Percentiles rank a stretch among this genome's conserved stretches.
phyloP scores from a whole-genome alignment of 768 basidiomycete genomes.

The Leucocoprinus leucothites region DNA sequence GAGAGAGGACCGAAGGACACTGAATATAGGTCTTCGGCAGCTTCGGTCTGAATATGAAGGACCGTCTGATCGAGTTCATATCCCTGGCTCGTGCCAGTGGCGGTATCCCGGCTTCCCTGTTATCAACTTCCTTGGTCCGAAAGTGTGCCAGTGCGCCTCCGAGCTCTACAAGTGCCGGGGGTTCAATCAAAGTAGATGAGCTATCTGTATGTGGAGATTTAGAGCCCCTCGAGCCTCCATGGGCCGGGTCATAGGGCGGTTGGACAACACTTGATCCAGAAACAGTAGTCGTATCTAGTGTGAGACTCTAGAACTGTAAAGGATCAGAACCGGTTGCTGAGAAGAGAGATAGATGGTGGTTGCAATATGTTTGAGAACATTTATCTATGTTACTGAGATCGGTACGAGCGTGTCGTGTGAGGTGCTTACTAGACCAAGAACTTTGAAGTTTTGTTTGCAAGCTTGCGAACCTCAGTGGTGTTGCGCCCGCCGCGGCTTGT shows the following conservation, averaged over 20 bases:
- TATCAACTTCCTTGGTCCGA: slow-evolving; percentile 25
- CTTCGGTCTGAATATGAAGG: slow-evolving; percentile 73
- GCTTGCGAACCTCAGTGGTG: no score
- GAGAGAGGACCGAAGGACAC: slow-evolving; percentile 48
- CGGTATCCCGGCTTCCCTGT: no score
- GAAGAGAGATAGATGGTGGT: slow-evolving; percentile 65
- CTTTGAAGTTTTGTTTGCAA: no score
- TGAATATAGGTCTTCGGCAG: slow-evolving; percentile 65
- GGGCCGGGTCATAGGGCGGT: slow-evolving; percentile 54
- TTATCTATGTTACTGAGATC: no score
- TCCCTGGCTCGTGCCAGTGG: no score
- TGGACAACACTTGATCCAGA: slow-evolving; percentile 34
- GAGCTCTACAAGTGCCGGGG: slow-evolving; percentile 25
- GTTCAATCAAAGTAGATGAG: slow-evolving; percentile 40
- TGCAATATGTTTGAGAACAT: slow-evolving; percentile 64
- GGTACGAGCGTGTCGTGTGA: no score
- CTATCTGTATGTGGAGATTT: slow-evolving; percentile 40
- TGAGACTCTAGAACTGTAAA: slow-evolving; percentile 49
- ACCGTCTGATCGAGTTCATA: slow-evolving; percentile 59
- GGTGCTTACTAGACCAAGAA: no score
- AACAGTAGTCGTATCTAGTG: slow-evolving; percentile 48
- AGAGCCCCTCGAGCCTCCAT: no score
- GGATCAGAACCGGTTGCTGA: slow-evolving; percentile 70
- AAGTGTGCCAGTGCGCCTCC: no score
- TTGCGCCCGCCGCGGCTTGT: no score